These are phyloP conservation scores for Fistulinella prunicolor DNA, from an alignment of 768 basidiomycete genomes.

Conservation along the genomic window DNA sequence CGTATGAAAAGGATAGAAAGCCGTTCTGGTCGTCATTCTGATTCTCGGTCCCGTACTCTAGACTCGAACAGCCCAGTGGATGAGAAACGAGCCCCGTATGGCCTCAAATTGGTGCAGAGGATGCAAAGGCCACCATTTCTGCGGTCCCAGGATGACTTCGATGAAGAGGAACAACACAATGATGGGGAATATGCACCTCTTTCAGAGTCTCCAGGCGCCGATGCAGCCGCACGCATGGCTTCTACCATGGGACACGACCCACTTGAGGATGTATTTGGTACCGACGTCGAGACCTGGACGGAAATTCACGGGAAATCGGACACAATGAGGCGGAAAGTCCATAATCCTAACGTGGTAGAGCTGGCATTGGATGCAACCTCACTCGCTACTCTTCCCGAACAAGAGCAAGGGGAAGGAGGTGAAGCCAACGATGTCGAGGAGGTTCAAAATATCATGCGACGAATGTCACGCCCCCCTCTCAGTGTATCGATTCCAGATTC, in stretches of 20 bases:
- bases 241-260: conserved; percentile 44
- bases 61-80: conserved; percentile 24
- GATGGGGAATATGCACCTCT: conserved; percentile 28
- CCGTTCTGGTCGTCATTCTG: conserved; percentile 28
- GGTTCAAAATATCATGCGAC: conserved; percentile 36
- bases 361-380: conserved; percentile 49
- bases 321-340: conserved; percentile 21
- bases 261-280: conserved; percentile 60
- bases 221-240: conserved; percentile 38
- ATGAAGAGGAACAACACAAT: conserved; percentile 29
- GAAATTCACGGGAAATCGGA: conserved; percentile 44
- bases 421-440: conserved; percentile 34
- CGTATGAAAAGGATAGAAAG: conserved; percentile 54
- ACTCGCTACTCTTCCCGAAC: conserved; percentile 28
- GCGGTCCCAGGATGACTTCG: conserved; percentile 22
- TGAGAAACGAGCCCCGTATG: conserved; percentile 40
- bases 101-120: conserved; percentile 50
- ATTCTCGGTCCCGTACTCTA: conserved; percentile 20
- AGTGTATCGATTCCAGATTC: conserved; percentile 41
- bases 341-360: conserved; percentile 46
- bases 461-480: conserved; percentile 38
- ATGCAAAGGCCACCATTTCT: conserved; percentile 40
- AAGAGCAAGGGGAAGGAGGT: conserved; percentile 24
- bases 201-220: conserved; percentile 26
- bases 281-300: conserved; percentile 62